These are phyloP conservation scores for Cladophialophora bantiana DNA, from an alignment of 2,329 filamentous ascomycete species.

Conservation along the genomic window DNA sequence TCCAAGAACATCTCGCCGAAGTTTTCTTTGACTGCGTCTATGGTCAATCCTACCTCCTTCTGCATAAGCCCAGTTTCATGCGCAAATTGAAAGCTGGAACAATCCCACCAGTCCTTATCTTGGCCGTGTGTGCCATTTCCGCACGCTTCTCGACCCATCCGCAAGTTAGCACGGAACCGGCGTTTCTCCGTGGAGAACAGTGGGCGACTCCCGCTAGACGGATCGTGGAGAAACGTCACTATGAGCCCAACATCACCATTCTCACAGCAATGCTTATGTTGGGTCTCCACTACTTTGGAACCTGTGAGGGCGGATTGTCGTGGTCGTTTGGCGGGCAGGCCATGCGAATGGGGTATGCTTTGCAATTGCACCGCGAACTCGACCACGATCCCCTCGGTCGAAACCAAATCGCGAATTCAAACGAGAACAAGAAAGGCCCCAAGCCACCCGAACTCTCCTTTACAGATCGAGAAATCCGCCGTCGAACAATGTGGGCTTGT, in stretches of 20 bases:
- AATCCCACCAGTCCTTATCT: constrained; percentile 84
- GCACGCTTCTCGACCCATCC: constrained; percentile 93
- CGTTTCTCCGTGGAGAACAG: constrained; percentile 85
- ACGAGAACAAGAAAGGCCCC: constrained; percentile 32
- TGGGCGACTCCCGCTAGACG: constrained; percentile 89
- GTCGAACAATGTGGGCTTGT: constrained; percentile 97
- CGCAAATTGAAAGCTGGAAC: constrained; percentile 75
- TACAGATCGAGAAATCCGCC: constrained; percentile 88
- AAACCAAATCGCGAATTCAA: constrained; percentile 51
- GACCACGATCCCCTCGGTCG: constrained; percentile 77
- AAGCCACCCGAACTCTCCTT: constrained; percentile 75
- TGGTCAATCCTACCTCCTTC: constrained; percentile 89
- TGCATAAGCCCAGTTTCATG: constrained; percentile 98
- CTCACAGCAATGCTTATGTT: constrained; percentile 87
- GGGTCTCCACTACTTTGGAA: constrained; percentile 93
- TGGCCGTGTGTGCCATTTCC: constrained; percentile 96
- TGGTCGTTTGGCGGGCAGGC: constrained; percentile 97
- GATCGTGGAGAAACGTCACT: constrained; percentile 85
- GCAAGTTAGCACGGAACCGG: constrained; percentile 74
- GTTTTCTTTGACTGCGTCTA: constrained; percentile 97
- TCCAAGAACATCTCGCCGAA: constrained; percentile 92
- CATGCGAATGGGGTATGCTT: constrained; percentile 93
- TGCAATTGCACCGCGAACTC: constrained; percentile 91
- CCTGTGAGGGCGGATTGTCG: constrained; percentile 91
- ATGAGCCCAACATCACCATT: constrained; percentile 95